Conservation (phyloP, 176 grass and related monocot genomes). For the Puccinellia tenuiflora region DNA sequence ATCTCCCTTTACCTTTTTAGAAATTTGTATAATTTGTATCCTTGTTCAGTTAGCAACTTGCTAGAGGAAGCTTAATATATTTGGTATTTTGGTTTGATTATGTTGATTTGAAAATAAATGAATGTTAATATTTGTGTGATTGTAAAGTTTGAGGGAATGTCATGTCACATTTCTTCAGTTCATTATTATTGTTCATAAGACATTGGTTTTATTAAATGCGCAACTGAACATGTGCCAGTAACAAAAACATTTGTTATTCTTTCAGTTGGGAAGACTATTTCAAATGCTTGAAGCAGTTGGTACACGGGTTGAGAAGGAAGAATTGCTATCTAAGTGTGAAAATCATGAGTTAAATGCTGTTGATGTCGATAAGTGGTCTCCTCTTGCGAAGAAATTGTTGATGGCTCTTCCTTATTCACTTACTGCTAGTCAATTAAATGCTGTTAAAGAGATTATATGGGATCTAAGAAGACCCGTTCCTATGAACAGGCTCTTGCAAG, state of each 20-base stretch:
- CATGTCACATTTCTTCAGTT: slow-evolving; percentile 11
- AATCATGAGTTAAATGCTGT: slow-evolving; percentile 66
- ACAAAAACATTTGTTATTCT: slow-evolving; percentile 22
- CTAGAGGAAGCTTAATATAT: background rate
- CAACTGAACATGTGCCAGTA: slow-evolving; percentile 20
- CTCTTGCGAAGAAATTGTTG: slow-evolving; percentile 61
- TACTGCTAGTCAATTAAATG: slow-evolving; percentile 77
- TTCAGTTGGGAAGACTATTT: slow-evolving; percentile 82
- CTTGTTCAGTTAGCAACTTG: slow-evolving; percentile 8
- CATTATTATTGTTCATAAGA: slow-evolving; percentile 7
- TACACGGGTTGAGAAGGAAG: slow-evolving; percentile 65
- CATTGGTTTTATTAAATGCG: background rate
- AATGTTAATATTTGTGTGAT: background rate
- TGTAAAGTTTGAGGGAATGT: background rate
- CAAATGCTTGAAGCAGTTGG: slow-evolving; percentile 95
- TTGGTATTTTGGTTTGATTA: slow-evolving; percentile 21
- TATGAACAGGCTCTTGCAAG: slow-evolving; percentile 97
- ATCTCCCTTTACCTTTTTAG: background rate
- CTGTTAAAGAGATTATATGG: slow-evolving; percentile 97
- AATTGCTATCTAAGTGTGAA: slow-evolving; percentile 68
- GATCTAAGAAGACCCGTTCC: slow-evolving; percentile 89
- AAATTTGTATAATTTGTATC: slow-evolving; percentile 17
- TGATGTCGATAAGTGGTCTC: slow-evolving; percentile 53
- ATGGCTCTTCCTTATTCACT: slow-evolving; percentile 78
- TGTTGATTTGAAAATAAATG: slow-evolving; percentile 14